Evolutionary conservation across 192 early-diverging fungal species (phyloP), one percentile per base, ranked within the genome.

Genomic region (Chytriomyces sp.): DNA sequence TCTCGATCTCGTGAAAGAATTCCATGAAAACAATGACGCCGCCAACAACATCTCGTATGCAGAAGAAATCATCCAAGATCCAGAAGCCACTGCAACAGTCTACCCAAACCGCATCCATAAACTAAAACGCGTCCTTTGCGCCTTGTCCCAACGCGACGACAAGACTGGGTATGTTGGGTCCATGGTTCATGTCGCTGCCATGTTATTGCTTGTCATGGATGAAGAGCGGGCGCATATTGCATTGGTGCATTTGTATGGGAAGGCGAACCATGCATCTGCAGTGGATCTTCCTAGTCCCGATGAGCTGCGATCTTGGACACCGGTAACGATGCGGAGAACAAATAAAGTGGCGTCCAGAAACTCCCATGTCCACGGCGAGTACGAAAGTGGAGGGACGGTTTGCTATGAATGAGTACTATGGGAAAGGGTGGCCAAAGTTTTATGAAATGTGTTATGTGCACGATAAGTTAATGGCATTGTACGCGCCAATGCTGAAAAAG

Each of bases 141-240:
- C 67, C 13, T 48, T 68, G 35, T 44, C 47, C 13, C 67, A 68
- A 13, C 67, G 46, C 28, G 45, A 68, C 18, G 67, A 35, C 13
- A 68, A 11, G 46, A 23, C 11, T 18, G 67, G 67, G 11, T 68
- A 68, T 5, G 67, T 68, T 9, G 45, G 67, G 11, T 68, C 67
- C 46, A 68, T 68, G 67, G 18, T 18, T 5, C 11, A 20, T 35
- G 16, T 68, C 0, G 67, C 67, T 16, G 67, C 67, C 10, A 68
- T 68, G 67, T 47, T 68, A 18, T 5, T 68, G 16, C 10, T 68
- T 1, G 67, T 68, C 11, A 68, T 68, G 67, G 67, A 68, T 47
- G 67, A 68, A 24, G 67, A 68, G 28, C 16, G 44, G 11, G 67
- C 67, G 9, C 5, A 45, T 47, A 28, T 68, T 48, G 67, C 67